Evolutionary conservation across 139 green algal species (phyloP).

Genomic region (Dunaliella primolecta): DNA sequence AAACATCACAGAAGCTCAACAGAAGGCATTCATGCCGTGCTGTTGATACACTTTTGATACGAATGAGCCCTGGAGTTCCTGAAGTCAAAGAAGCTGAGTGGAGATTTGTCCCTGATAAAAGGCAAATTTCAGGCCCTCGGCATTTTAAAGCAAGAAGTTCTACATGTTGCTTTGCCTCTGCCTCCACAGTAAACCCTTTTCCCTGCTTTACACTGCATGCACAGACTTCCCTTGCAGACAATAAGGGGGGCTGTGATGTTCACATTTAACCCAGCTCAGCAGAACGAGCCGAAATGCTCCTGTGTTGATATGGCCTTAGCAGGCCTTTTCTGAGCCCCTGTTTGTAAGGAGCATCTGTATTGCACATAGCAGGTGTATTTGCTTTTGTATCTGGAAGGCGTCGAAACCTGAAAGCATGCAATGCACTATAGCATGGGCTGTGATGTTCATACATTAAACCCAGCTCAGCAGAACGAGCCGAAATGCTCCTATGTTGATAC

Average conservation of each 20-base stretch:
- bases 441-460: slow-evolving; percentile 1
- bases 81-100: no score
- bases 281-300: not conserved
- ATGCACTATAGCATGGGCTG: not conserved
- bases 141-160: no score
- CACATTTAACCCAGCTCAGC: not conserved
- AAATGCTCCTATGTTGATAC: not conserved
- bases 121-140: no score
- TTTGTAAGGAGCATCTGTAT: no score
- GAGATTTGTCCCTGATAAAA: no score
- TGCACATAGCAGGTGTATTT: no score
- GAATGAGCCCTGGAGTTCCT: not conserved
- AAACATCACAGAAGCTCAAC: not conserved
- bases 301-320: not conserved
- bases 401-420: not conserved
- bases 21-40: not conserved
- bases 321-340: not conserved
- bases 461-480: not conserved
- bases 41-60: not conserved
- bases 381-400: no score
- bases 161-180: no score
- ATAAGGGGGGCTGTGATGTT: not conserved
- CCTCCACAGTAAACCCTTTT: no score
- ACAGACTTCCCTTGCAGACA: no score
- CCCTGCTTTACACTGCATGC: no score